phyloP scores from a whole-genome alignment of 495 filamentous ascomycete species.

The Penicillium ucsense region DNA sequence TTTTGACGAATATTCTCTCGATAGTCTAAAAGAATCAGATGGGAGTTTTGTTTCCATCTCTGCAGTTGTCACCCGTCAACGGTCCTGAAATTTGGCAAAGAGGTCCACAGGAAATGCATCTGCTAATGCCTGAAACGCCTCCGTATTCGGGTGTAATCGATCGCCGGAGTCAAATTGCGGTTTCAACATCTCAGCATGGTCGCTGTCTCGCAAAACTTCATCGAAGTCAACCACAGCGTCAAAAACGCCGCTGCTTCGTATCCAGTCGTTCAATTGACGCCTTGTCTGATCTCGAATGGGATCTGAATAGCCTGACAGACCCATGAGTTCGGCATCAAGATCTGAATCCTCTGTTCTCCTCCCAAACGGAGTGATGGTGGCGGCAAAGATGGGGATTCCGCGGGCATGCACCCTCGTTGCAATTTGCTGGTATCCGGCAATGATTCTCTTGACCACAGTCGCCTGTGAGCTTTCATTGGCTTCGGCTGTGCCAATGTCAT shows the following conservation, averaged over 20 bases:
- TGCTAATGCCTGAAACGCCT: constrained; percentile 53
- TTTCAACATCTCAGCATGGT: constrained; percentile 32
- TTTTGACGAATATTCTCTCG: too few species aligned
- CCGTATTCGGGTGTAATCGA: constrained; percentile 61
- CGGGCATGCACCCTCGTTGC: constrained; percentile 43
- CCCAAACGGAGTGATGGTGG: constrained; percentile 62
- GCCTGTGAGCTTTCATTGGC: constrained; percentile 37
- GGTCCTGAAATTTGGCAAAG: constrained; percentile 20
- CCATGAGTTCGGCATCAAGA: constrained; percentile 14
- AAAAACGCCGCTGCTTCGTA: constrained; percentile 46
- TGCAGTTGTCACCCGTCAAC: background rate
- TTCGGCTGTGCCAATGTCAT: constrained; percentile 54
- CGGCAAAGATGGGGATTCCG: constrained; percentile 49
- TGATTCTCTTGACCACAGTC: constrained; percentile 40
- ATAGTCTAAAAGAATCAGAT: background rate
- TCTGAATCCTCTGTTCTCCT: constrained; percentile 11
- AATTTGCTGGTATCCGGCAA: constrained; percentile 49
- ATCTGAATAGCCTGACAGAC: constrained; percentile 40
- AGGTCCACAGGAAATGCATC: constrained; percentile 48
- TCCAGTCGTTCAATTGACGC: constrained; percentile 53
- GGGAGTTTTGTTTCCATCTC: background rate
- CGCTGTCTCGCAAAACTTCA: constrained; percentile 42
- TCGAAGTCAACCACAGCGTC: constrained; percentile 59
- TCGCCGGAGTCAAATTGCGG: constrained; percentile 55
- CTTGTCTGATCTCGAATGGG: constrained; percentile 47